Evolutionary conservation across 108 stramenopile species (phyloP), one percentile per base, ranked within the genome.

Genomic region (Pseudonitzschia delicatissima): DNA sequence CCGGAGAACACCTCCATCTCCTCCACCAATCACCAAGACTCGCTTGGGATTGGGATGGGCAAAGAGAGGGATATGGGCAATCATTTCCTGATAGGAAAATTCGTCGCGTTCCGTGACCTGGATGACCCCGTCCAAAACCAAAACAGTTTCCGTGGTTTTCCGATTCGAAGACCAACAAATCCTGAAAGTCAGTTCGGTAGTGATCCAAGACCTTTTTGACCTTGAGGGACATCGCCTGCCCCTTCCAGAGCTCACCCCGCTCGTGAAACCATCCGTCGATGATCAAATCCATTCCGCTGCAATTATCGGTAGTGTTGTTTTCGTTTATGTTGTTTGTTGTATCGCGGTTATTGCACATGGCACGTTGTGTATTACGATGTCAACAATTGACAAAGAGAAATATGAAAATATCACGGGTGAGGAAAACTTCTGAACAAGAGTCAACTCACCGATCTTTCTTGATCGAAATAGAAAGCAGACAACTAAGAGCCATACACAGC

Each of bases 51-150:
- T 75, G 35, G 85, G 90, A 72, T 98, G 97, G 0, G 96, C 88
- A 64, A 83, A 96, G 27, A 98, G 73, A 3, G 98, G 98, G 17
- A 98, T 72, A 70, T 98, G 97, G 4, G 96, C 81, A 66, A 98
- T 96, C 97, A 97, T 97, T 79, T 98, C 98, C 74, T 98, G 97
- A 74, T 99, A 99, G 47, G 94, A 49, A 53, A 82, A 87, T 77
- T 99, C 97, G 64, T 99, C 98, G 9, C 93, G 73, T 63, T 97
- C 97, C 23, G 96, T 94, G 12, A 91, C 82, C 83, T 99, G 97
- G 76, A 99, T 98, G 45, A 98, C 97, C 27, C 97, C 97, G 71
- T 99, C 98, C 27, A 99, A 71, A 3, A 98, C 95, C 25, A 99
- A 84, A 40, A 98, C 97, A 50, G n/a, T 78, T 88, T 29, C 99